A percentile compares a stretch with the other conserved stretches of the same genome.
phyloP scores from a whole-genome alignment of 495 filamentous ascomycete genomes.

The Penicillium antarcticum region DNA sequence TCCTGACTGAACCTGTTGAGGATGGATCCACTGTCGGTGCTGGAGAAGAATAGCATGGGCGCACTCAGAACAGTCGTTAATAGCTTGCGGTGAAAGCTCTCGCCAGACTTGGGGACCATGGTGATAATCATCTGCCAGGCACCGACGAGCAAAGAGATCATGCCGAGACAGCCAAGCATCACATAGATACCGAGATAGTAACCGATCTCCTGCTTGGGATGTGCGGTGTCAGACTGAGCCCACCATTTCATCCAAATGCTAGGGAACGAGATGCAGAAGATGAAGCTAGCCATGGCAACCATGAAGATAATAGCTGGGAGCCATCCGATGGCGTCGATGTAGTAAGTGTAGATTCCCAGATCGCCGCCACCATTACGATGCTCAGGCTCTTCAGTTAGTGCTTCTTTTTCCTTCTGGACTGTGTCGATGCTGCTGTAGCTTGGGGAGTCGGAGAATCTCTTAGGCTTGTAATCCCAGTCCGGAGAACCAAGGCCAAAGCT shows the following conservation, averaged over 20 bases:
- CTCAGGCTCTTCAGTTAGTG: slow-evolving; percentile 17
- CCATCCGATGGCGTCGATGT: slow-evolving; percentile 51
- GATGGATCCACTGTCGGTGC: slow-evolving; percentile 43
- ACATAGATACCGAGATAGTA: slow-evolving; percentile 57
- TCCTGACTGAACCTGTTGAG: slow-evolving; percentile 60
- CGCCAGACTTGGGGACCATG: slow-evolving; percentile 52
- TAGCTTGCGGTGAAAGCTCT: slow-evolving; percentile 46
- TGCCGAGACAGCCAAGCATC: slow-evolving; percentile 44
- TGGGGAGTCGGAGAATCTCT: slow-evolving; percentile 18
- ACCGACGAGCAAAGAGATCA: slow-evolving; percentile 41
- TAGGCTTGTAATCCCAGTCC: slow-evolving; percentile 29
- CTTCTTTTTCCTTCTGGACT: slow-evolving; percentile 20
- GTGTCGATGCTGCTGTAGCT: slow-evolving; percentile 18
- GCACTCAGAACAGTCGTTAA: slow-evolving; percentile 49
- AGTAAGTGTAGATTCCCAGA: slow-evolving; percentile 56
- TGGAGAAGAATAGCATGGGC: slow-evolving; percentile 46
- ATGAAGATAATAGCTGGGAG: slow-evolving; percentile 42
- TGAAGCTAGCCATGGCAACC: slow-evolving; percentile 36
- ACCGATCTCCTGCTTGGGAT: slow-evolving; percentile 40
- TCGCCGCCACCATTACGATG: slow-evolving; percentile 47
- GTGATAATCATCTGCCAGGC: slow-evolving; percentile 52
- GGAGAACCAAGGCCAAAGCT: slow-evolving; percentile 37
- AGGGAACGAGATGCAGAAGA: slow-evolving; percentile 47
- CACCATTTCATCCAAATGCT: slow-evolving; percentile 56
- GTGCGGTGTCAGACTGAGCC: slow-evolving; percentile 40